phyloP scores from a whole-genome alignment of 257 asterid species.

The Phtheirospermum japonicum region DNA sequence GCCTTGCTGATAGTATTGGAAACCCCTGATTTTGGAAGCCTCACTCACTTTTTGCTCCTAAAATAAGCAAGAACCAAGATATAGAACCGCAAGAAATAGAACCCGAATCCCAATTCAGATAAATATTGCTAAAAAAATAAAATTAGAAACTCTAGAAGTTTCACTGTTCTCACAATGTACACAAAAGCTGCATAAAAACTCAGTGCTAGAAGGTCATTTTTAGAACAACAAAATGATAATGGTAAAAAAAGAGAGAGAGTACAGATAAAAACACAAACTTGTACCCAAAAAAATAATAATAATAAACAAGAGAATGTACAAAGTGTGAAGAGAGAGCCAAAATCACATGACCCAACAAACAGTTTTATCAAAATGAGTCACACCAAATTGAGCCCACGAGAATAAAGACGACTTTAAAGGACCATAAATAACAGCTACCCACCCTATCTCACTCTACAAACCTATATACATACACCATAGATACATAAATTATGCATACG shows the following conservation, averaged over 20 bases:
- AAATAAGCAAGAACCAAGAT: conserved; percentile 30
- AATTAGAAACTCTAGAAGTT: too few species aligned
- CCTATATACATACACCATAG: conserved; percentile 7
- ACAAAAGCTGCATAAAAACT: too few species aligned
- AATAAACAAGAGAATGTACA: conserved; percentile 37
- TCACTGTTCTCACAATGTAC: too few species aligned
- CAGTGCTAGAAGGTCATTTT: too few species aligned
- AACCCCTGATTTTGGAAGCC: too few species aligned
- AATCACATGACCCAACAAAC: conserved; percentile 50
- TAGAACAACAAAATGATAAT: too few species aligned
- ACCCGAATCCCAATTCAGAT: not conserved
- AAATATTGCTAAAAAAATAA: too few species aligned
- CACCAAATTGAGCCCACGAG: conserved; percentile 56
- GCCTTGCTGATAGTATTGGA: conserved; percentile 1
- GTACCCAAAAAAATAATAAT: not conserved
- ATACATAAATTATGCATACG: not conserved
- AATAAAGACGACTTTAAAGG: conserved; percentile 53
- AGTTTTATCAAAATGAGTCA: conserved; percentile 40
- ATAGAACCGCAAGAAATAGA: conserved; percentile 2
- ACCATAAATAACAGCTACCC: conserved; percentile 32
- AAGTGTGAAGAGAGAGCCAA: conserved; percentile 39
- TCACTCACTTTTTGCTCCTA: not conserved
- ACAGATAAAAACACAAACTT: not conserved
- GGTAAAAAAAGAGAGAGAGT: not conserved
- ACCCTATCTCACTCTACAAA: conserved; percentile 22